Percentiles rank a stretch among this genome's conserved stretches.
These are phyloP conservation scores for Scenedesmus sp. DNA, from an alignment of 163 green algal species.

Conservation along the genomic window DNA sequence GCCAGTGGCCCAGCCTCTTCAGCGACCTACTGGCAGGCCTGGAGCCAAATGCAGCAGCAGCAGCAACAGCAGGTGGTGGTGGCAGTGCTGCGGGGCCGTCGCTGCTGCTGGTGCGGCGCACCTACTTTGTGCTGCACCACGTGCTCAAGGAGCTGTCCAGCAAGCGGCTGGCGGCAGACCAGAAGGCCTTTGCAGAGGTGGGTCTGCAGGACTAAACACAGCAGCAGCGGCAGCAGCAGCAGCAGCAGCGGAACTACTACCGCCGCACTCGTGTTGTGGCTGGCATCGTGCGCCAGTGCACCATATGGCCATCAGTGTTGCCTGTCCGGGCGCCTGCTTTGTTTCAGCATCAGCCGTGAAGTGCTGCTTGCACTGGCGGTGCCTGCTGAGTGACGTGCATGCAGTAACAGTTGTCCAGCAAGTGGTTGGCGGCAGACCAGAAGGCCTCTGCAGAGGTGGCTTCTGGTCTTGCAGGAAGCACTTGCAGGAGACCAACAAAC, in stretches of 20 bases:
- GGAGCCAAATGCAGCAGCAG: background rate
- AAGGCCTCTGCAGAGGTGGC: slow-evolving; percentile 84
- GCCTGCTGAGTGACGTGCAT: slow-evolving; percentile 41
- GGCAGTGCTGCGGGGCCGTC: background rate
- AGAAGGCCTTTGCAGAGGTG: slow-evolving; percentile 89
- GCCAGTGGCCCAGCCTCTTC: slow-evolving; percentile 87
- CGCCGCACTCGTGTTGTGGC: background rate
- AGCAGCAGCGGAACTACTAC: background rate
- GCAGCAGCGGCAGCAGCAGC: background rate
- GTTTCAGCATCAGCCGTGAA: background rate
- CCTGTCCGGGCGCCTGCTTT: too few species aligned
- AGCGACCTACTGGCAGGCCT: slow-evolving; percentile 69
- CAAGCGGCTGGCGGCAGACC: slow-evolving; percentile 91
- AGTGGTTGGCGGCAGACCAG: slow-evolving; percentile 87
- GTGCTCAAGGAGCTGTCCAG: slow-evolving; percentile 96
- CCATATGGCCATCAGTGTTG: too few species aligned
- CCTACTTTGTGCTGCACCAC: slow-evolving; percentile 93
- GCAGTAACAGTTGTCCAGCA: slow-evolving; percentile 94
- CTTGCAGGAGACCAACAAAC: slow-evolving; percentile 74
- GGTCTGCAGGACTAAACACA: background rate
- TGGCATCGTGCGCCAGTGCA: background rate
- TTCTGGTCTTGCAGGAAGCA: slow-evolving; percentile 32
- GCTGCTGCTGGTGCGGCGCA: slow-evolving; percentile 56
- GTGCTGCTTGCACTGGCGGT: slow-evolving; percentile 12
- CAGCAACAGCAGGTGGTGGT: background rate